These are phyloP conservation scores for Pythium scleroteichum DNA, from an alignment of 352 stramenopile genomes.

Conservation along the genomic window DNA sequence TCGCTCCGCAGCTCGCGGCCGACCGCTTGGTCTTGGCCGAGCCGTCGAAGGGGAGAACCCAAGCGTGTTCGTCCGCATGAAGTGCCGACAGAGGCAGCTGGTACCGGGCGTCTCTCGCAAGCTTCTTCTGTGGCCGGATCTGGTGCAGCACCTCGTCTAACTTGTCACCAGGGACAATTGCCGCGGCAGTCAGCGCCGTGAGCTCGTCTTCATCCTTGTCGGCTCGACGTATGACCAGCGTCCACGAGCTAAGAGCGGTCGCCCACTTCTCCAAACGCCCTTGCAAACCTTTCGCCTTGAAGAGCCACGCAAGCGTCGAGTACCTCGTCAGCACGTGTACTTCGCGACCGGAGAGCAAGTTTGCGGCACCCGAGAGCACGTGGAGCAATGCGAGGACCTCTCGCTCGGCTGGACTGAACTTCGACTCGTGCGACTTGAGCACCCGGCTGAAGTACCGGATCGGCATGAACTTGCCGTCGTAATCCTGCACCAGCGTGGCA, in stretches of 20 bases:
- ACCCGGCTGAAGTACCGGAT: slow-evolving; percentile 23
- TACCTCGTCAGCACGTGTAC: slow-evolving; percentile 3
- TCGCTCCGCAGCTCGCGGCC: slow-evolving; percentile 11
- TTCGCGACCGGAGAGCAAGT: background rate
- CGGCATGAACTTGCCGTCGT: background rate
- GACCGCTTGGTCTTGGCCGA: slow-evolving; percentile 19
- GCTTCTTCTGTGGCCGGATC: slow-evolving; percentile 13
- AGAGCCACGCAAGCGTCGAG: slow-evolving; percentile 18
- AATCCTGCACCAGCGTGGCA: too few species aligned
- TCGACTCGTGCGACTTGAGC: slow-evolving; percentile 20
- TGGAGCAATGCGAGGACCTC: slow-evolving; percentile 22
- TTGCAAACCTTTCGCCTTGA: slow-evolving; percentile 18
- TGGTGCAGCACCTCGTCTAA: slow-evolving; percentile 13
- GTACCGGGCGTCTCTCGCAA: background rate
- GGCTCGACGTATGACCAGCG: slow-evolving; percentile 6
- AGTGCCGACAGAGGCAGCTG: slow-evolving; percentile 4
- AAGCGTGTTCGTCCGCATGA: background rate
- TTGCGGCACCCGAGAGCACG: background rate
- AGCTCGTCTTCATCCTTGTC: slow-evolving; percentile 14
- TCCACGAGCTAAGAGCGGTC: slow-evolving; percentile 15
- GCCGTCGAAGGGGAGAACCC: slow-evolving; percentile 26
- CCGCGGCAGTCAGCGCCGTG: slow-evolving; percentile 4
- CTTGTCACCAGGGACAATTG: slow-evolving; percentile 4
- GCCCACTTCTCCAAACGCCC: slow-evolving; percentile 15
- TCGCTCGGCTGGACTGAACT: slow-evolving; percentile 11